phyloP scores from a whole-genome alignment of 1,139 yeast species.

The Geotrichum candidum region DNA sequence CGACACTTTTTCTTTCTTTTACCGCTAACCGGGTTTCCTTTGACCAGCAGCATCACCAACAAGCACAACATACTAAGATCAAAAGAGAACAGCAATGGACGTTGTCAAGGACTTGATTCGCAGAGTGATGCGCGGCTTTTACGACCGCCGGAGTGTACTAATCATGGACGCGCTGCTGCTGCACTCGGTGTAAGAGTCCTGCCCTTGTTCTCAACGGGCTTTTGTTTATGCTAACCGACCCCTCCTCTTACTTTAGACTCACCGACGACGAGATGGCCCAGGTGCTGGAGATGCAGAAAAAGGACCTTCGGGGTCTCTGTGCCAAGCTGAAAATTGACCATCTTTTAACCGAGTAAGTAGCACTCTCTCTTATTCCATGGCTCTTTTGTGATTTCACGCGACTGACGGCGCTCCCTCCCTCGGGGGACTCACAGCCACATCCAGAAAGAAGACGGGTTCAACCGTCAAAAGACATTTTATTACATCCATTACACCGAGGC shows the following conservation, averaged over 20 bases:
- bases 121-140: slow-evolving; percentile 81
- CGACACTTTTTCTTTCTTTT: background rate
- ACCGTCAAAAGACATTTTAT: slow-evolving; percentile 64
- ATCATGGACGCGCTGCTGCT: slow-evolving; percentile 83
- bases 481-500: slow-evolving; percentile 89
- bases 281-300: slow-evolving; percentile 75
- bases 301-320: slow-evolving; percentile 79
- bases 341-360: slow-evolving; percentile 35
- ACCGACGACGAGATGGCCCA: slow-evolving; percentile 90
- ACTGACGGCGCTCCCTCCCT: background rate
- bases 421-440: slow-evolving; percentile 38
- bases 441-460: slow-evolving; percentile 78
- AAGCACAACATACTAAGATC: background rate
- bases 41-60: background rate
- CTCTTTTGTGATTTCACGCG: background rate
- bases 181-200: slow-evolving; percentile 57
- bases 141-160: slow-evolving; percentile 74
- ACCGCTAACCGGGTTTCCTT: background rate
- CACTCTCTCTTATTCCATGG: background rate
- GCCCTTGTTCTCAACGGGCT: background rate
- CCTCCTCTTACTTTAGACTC: slow-evolving; percentile 32
- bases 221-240: background rate
- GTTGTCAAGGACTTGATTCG: slow-evolving; percentile 37
- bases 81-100: slow-evolving; percentile 30
- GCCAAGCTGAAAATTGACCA: slow-evolving; percentile 80